Percentiles rank a stretch among this genome's conserved stretches.
phyloP scores from a whole-genome alignment of 345 rosid genomes.

The Citrus sinensis region DVS_A1.0 CM039169.1:13691501-13692000 shows the following conservation, averaged over 20 bases:
- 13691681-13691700: background rate
- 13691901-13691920: background rate
- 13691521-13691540: too few species aligned
- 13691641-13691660: background rate
- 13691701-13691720: background rate
- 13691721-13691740: background rate
- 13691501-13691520: too few species aligned
- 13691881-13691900: background rate
- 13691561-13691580: too few species aligned
- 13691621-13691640: background rate
- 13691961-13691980: background rate
- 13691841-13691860: background rate
- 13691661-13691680: background rate
- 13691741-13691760: background rate
- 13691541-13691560: too few species aligned
- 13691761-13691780: background rate
- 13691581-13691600: background rate
- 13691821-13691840: background rate
- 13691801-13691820: background rate
- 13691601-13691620: background rate
- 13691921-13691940: background rate
- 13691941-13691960: background rate
- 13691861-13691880: background rate
- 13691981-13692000: background rate
- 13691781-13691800: background rate